Conservation (phyloP, 2,329 filamentous ascomycete species). For the Clonostachys rhizophaga region DNA sequence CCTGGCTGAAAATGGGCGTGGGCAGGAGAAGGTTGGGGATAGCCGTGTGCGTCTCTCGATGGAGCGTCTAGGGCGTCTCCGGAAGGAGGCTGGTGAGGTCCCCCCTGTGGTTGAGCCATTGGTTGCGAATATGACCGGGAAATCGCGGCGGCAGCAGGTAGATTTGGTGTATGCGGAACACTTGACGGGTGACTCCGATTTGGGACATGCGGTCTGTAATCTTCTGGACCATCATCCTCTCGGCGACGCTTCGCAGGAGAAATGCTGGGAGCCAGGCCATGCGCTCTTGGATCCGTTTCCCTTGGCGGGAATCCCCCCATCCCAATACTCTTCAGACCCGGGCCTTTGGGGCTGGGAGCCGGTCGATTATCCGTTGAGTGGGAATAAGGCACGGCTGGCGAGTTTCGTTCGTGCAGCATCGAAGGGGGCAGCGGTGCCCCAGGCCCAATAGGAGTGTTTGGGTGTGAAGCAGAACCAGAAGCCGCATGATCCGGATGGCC, state of each 20-base stretch:
- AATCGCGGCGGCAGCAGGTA: conserved; percentile 13
- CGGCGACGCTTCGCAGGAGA: conserved; percentile 24
- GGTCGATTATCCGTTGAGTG: background rate
- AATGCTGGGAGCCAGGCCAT: conserved; percentile 9
- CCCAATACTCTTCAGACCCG: conserved; percentile 19
- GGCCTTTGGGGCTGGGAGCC: conserved; percentile 21
- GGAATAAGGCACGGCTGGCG: no score
- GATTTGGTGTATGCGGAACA: conserved; percentile 12
- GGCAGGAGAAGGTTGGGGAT: conserved; percentile 3
- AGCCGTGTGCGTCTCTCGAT: background rate
- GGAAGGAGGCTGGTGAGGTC: conserved; percentile 14
- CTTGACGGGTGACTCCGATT: conserved; percentile 13
- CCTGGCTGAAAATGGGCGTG: conserved; percentile 12
- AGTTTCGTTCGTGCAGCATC: no score
- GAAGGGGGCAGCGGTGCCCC: no score
- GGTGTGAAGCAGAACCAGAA: conserved; percentile 21
- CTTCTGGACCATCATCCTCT: conserved; percentile 17
- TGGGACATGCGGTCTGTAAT: conserved; percentile 12
- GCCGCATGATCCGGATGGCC: background rate
- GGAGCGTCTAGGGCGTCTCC: conserved; percentile 9
- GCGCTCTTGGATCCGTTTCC: conserved; percentile 14
- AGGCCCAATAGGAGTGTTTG: conserved; percentile 19
- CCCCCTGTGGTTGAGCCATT: conserved; percentile 13
- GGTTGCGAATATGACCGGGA: conserved; percentile 30
- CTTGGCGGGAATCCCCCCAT: conserved; percentile 10